Evolutionary conservation across 2,329 filamentous ascomycete species (phyloP), one percentile per base, ranked within the genome.

Genomic region (Fusarium kyushuense): DNA sequence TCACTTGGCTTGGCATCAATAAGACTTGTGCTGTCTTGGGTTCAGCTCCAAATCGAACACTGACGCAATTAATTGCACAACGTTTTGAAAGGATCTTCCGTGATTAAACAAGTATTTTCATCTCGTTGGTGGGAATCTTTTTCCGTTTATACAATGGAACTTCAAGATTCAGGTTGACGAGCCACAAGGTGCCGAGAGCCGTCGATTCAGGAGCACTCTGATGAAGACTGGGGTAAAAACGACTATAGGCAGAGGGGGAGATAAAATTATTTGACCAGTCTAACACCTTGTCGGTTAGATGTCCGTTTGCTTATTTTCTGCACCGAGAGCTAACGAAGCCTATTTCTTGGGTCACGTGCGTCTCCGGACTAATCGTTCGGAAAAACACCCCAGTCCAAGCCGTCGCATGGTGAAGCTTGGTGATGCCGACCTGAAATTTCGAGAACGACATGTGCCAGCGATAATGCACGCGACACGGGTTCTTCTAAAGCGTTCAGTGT

Each of bases 401-500:
- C 42, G 55, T 70, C 58, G 53, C 63, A 69, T 63, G 56, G 58
- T 54, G 63, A 62, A 63, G 70, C 55, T 56, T 69, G 58, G 51
- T 60, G 58, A 66, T 65, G 54, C 48, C 17, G 25, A 43, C 56
- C 54, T 56, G 61, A 73, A 74, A 71, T 68, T 72, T 68, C 57
- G 43, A 60, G 57, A 63, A 71, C 58, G 71, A 66, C 46, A 67
- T 74, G 74, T 66, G 64, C 64, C 56, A 72, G 68, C 65, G 54
- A 82, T 72, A 75, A 94, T 94, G 91, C 85, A 89, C 78, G 86
- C 89, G 67, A 92, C 91, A 72, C 84, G 88, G 75, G 84, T 83
- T 74, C 85, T 92, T 19, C 77, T 92, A 36, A 89, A 89, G 81
- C 90, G 93, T 73, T 96, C 93, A 49, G 90, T 94, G 75, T 96